Evolutionary conservation across 2,329 filamentous ascomycete species (phyloP), one percentile per base, ranked within the genome.

Genomic region (Colletotrichum liriopes): DNA sequence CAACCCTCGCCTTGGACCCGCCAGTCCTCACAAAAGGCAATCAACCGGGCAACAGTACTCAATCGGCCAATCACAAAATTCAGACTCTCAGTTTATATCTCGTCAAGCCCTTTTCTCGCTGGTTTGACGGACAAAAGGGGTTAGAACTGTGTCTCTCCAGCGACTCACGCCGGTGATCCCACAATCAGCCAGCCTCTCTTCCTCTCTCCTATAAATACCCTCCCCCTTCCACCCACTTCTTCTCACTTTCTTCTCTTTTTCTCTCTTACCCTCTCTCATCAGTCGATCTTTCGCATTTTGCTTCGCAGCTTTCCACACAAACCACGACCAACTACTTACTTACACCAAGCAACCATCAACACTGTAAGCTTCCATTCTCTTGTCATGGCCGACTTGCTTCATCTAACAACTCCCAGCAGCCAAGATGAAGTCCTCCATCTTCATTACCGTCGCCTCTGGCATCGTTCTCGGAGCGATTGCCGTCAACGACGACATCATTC

Each of bases 31-130:
- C n/a, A 6, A 29, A n/a, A 12, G 35, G 20, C 18, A n/a, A 37
- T 18, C n/a, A 18, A 45, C 26, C 26, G 23, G n/a, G 7, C 37
- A 29, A n/a, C 51, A 55, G 23, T 6, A 37, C 61, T 18, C 49
- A 64, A 64, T 55, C 20, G 51, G 4, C 61, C 61, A 64, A 64
- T 55, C 18, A 55, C 37, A 54, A 51, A 55, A 52, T 37, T 45
- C 3, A 45, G 37, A 5, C 18, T n/a, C 18, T 29, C 11, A 16
- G 18, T 35, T 9, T 20, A 20, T 64, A 14, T 32, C 18, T 37
- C 11, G 18, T 23, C 23, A 16, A 32, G 11, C 23, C n/a, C 18
- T 20, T 6, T 16, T 9, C 20, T 35, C 6, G 8, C 12, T 43
- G 8, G 6, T 26, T 11, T 41, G 7, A 26, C 16, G 35, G 16